phyloP scores from a whole-genome alignment of 2,329 filamentous ascomycete species.

The Aspergillus caelatus region DNA sequence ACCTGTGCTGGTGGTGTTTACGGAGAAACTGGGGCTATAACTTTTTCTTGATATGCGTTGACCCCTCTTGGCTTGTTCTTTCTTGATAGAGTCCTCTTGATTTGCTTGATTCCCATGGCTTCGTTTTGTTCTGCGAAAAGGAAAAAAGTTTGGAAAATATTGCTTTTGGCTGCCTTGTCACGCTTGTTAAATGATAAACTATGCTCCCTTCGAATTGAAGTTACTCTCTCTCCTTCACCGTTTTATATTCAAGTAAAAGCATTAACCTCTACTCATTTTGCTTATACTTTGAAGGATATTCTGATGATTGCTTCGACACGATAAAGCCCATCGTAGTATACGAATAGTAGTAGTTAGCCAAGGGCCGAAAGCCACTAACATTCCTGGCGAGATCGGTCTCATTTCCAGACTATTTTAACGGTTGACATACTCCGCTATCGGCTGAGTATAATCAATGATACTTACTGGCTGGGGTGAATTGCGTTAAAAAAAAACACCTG shows the following conservation, averaged over 20 bases:
- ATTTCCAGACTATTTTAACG: too few relatives aligned
- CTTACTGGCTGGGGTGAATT: background rate
- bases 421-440: too few relatives aligned
- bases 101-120: slow-evolving; percentile 23
- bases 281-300: background rate
- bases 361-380: background rate
- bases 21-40: slow-evolving; percentile 18
- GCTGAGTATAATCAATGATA: too few relatives aligned
- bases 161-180: background rate
- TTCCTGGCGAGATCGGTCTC: too few relatives aligned
- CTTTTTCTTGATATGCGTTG: slow-evolving; percentile 17
- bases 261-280: background rate
- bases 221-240: background rate
- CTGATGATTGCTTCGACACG: too few relatives aligned
- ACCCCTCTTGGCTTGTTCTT: slow-evolving; percentile 17
- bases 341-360: too few relatives aligned
- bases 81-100: slow-evolving; percentile 29
- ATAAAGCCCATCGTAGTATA: background rate
- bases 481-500: too few relatives aligned
- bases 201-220: background rate
- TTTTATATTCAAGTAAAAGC: background rate
- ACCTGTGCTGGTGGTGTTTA: slow-evolving; percentile 18
- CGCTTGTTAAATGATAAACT: background rate
- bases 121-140: slow-evolving; percentile 12
- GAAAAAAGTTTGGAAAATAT: slow-evolving; percentile 18